Percentiles rank a stretch among this genome's conserved stretches.
These are phyloP conservation scores for Hygrocybe punicea DNA, from an alignment of 768 basidiomycete species.

Conservation along the genomic window DNA sequence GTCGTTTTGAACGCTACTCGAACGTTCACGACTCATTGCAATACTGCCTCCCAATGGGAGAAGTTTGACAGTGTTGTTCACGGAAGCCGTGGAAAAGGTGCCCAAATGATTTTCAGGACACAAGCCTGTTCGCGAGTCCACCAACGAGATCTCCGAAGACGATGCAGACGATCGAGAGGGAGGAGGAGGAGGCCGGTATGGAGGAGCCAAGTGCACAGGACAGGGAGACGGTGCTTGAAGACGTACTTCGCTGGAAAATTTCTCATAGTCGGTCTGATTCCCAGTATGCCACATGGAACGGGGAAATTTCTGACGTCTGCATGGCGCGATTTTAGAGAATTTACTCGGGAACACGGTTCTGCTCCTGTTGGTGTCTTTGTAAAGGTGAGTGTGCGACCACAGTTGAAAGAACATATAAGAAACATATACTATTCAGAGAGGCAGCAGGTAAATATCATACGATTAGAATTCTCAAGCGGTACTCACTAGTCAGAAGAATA, in stretches of 20 bases:
- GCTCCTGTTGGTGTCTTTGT: slow-evolving; percentile 46
- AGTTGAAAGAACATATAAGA: slow-evolving; percentile 21
- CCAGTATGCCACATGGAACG: background rate
- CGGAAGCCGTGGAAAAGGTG: slow-evolving; percentile 13
- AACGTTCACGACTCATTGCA: background rate
- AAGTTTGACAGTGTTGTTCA: slow-evolving; percentile 1
- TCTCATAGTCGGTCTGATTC: background rate
- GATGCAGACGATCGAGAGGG: background rate
- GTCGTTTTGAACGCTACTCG: background rate
- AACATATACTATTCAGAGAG: slow-evolving; percentile 53
- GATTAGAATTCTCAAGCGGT: background rate
- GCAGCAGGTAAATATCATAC: slow-evolving; percentile 1
- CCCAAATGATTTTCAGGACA: slow-evolving; percentile 8
- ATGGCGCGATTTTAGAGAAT: background rate
- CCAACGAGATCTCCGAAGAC: background rate
- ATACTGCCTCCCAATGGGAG: background rate
- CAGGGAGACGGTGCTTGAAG: background rate
- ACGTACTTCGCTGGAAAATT: background rate
- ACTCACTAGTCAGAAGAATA: slow-evolving; percentile 70
- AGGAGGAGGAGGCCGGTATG: background rate
- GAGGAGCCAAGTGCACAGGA: background rate
- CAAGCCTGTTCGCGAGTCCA: slow-evolving; percentile 8
- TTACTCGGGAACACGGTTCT: slow-evolving; percentile 37
- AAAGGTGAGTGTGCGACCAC: slow-evolving; percentile 73
- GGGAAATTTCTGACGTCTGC: background rate